phyloP scores from a whole-genome alignment of 306 rosid species.

The Citrullus colocynthis region DNA sequence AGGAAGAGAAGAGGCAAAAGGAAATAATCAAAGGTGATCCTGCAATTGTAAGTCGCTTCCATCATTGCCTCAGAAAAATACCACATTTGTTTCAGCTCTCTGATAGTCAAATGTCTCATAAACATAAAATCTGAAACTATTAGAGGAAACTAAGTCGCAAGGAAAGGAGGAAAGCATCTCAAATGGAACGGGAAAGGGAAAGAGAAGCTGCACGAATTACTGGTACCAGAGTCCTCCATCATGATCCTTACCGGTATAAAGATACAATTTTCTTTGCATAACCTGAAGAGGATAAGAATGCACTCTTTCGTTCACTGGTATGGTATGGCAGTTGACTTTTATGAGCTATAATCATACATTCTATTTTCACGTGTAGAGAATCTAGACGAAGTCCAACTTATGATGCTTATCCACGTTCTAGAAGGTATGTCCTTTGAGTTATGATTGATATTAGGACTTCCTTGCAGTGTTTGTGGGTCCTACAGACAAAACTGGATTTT shows the following conservation, averaged over 20 bases:
- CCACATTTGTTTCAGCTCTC: not conserved
- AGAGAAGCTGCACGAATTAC: conserved; percentile 62
- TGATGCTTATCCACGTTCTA: conserved; percentile 90
- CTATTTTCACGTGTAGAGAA: conserved; percentile 48
- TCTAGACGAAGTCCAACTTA: conserved; percentile 88
- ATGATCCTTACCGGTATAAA: conserved; percentile 89
- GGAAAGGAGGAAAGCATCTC: conserved; percentile 96
- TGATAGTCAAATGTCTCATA: not conserved
- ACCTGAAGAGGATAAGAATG: conserved; percentile 4
- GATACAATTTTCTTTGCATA: conserved; percentile 8
- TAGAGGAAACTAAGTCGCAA: conserved; percentile 97
- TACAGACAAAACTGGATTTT: not conserved
- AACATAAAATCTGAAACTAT: conserved; percentile 8
- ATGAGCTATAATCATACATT: conserved; percentile 6
- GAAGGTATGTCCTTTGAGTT: conserved; percentile 37
- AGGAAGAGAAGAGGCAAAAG: conserved; percentile 87
- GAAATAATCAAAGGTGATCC: conserved; percentile 97
- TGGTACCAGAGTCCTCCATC: conserved; percentile 72
- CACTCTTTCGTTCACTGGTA: conserved; percentile 9
- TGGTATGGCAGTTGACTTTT: not conserved
- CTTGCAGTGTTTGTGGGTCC: not conserved
- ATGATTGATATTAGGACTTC: not conserved
- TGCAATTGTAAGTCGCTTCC: conserved; percentile 63
- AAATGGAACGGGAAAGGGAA: conserved; percentile 90
- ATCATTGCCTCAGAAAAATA: not conserved